phyloP scores from a whole-genome alignment of 495 filamentous ascomycete species.

The Patellaria atrata region DNA sequence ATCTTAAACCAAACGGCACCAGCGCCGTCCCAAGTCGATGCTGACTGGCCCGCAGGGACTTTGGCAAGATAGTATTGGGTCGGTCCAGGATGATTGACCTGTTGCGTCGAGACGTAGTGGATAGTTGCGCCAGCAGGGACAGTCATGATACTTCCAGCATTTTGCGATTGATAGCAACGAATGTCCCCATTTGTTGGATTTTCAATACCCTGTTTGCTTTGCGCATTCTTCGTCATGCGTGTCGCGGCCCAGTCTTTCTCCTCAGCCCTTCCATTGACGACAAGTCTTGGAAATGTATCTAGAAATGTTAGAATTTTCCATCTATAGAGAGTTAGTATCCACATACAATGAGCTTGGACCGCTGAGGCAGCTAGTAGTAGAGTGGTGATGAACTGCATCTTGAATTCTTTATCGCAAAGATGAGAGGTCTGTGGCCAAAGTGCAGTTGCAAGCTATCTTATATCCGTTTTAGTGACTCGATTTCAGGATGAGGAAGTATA shows the following conservation, averaged over 20 bases:
- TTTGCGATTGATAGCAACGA: conserved; percentile 11
- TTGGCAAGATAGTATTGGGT: conserved; percentile 18
- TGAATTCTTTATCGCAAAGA: too few species aligned
- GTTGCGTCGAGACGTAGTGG: conserved; percentile 16
- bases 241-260: conserved; percentile 16
- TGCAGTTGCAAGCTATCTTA: too few species aligned
- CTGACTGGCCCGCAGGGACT: conserved; percentile 6
- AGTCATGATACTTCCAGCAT: conserved; percentile 6
- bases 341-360: conserved; percentile 13
- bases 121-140: conserved; percentile 15
- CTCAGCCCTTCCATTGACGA: conserved; percentile 13
- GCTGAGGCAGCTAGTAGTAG: conserved; percentile 7
- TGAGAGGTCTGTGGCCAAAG: too few species aligned
- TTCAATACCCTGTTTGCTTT: conserved; percentile 17
- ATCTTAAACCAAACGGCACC: conserved; percentile 18
- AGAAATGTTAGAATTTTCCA: neutral
- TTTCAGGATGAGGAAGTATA: too few species aligned
- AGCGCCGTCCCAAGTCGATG: conserved; percentile 11
- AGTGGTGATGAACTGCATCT: conserved; percentile 8
- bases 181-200: conserved; percentile 15
- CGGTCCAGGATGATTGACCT: conserved; percentile 16
- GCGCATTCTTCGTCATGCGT: conserved; percentile 13
- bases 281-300: conserved; percentile 16
- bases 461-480: too few species aligned
- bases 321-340: neutral